A percentile compares a stretch with the other conserved stretches of the same genome.
These are phyloP conservation scores for Shiraia bambusicola DNA, from an alignment of 2,329 filamentous ascomycete species.

Conservation along the genomic window DNA sequence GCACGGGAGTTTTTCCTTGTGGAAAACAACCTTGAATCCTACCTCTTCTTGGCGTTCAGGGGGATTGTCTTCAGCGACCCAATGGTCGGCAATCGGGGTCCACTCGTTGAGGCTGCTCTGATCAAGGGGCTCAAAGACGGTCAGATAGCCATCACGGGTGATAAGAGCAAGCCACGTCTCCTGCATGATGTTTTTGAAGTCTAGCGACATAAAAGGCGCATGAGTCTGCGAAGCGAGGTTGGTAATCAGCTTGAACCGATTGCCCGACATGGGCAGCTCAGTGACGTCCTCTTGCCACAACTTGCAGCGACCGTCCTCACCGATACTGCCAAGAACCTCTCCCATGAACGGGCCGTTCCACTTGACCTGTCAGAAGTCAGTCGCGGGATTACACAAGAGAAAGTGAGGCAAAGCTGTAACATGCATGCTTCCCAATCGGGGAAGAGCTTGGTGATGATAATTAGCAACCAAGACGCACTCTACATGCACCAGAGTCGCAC, in stretches of 20 bases:
- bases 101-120: slow-evolving; percentile 80
- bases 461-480: background rate
- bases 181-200: slow-evolving; percentile 79
- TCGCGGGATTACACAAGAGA: slow-evolving; percentile 8
- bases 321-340: slow-evolving; percentile 83
- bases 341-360: slow-evolving; percentile 92
- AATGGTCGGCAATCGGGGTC: slow-evolving; percentile 72
- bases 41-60: slow-evolving; percentile 82
- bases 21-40: slow-evolving; percentile 81
- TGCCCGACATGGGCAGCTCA: slow-evolving; percentile 70
- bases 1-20: slow-evolving; percentile 81
- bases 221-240: slow-evolving; percentile 67
- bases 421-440: slow-evolving; percentile 19
- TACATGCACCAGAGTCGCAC: background rate
- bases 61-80: slow-evolving; percentile 61
- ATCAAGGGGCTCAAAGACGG: slow-evolving; percentile 81
- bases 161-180: slow-evolving; percentile 86
- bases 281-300: slow-evolving; percentile 91
- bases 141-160: slow-evolving; percentile 76
- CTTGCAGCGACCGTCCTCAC: slow-evolving; percentile 85
- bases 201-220: slow-evolving; percentile 72
- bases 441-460: slow-evolving; percentile 12
- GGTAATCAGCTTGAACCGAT: slow-evolving; percentile 74
- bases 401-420: slow-evolving; percentile 14
- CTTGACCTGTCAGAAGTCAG: slow-evolving; percentile 64